These are phyloP conservation scores for Solanum boliviense DNA, from an alignment of 257 asterid species.

Conservation along the genomic window DNA sequence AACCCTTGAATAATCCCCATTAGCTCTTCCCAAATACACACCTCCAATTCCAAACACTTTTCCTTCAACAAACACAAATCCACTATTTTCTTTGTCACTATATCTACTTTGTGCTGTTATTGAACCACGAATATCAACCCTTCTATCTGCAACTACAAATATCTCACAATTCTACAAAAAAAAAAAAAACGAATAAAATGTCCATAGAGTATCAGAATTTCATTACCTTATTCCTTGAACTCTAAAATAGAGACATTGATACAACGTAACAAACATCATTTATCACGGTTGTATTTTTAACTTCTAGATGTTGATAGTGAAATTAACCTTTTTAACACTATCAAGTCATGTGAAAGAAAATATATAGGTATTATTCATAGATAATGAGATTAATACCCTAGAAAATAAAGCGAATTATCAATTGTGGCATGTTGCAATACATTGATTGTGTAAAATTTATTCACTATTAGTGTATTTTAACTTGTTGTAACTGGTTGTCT, in stretches of 20 bases:
- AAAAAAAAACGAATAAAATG: not conserved
- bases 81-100: slow-evolving; percentile 41
- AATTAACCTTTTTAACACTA: not conserved
- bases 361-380: not conserved
- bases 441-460: not conserved
- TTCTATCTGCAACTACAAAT: slow-evolving; percentile 43
- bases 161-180: slow-evolving; percentile 57
- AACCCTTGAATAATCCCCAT: slow-evolving; percentile 57
- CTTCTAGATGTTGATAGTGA: not conserved
- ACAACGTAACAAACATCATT: not conserved
- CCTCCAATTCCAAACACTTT: slow-evolving; percentile 55
- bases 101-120: slow-evolving; percentile 59
- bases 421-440: not conserved
- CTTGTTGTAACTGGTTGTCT: no score
- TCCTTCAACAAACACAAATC: slow-evolving; percentile 64
- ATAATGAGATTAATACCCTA: not conserved
- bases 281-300: not conserved
- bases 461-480: not conserved
- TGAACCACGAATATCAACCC: slow-evolving; percentile 40
- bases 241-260: not conserved
- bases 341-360: not conserved
- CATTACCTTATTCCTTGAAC: not conserved
- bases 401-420: not conserved
- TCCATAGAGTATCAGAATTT: not conserved
- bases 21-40: slow-evolving; percentile 62